Conservation (phyloP, 1,139 yeast species). For the Pichia terricola region DNA sequence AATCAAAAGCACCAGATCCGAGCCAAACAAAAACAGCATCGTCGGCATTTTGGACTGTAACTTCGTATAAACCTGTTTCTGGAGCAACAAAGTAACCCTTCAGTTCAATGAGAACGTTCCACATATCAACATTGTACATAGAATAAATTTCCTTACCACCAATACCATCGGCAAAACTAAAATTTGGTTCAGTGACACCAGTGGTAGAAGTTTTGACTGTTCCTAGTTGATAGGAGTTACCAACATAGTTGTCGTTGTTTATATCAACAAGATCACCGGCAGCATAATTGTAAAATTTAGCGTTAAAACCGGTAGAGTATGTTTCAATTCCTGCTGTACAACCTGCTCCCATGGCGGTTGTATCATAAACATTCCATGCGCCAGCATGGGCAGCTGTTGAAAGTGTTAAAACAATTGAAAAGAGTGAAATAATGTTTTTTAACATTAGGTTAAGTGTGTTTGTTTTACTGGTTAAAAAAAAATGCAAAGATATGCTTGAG, state of each 20-base stretch:
- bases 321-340: slow-evolving; percentile 4
- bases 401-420: slow-evolving; percentile 4
- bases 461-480: background rate
- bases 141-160: slow-evolving; percentile 1
- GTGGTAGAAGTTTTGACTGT: slow-evolving; percentile 2
- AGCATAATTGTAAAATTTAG: slow-evolving; percentile 8
- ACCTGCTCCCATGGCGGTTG: slow-evolving; percentile 9
- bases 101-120: slow-evolving; percentile 5
- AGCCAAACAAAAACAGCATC: slow-evolving; percentile 20
- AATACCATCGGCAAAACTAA: background rate
- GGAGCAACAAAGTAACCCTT: slow-evolving; percentile 13
- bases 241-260: slow-evolving; percentile 4
- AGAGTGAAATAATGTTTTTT: slow-evolving; percentile 6
- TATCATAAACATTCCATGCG: slow-evolving; percentile 1
- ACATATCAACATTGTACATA: slow-evolving; percentile 3
- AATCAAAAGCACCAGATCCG: slow-evolving; percentile 22
- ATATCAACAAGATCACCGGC: slow-evolving; percentile 3
- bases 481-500: background rate
- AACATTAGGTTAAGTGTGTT: slow-evolving; percentile 3
- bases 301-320: slow-evolving; percentile 8
- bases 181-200: slow-evolving; percentile 8
- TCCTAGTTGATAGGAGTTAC: slow-evolving; percentile 1
- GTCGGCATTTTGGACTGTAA: slow-evolving; percentile 13
- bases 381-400: background rate
- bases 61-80: slow-evolving; percentile 16